Evolutionary conservation across 75 land plant species (phyloP), one percentile per base, ranked within the genome.

Genomic region (Picea glauca): DNA sequence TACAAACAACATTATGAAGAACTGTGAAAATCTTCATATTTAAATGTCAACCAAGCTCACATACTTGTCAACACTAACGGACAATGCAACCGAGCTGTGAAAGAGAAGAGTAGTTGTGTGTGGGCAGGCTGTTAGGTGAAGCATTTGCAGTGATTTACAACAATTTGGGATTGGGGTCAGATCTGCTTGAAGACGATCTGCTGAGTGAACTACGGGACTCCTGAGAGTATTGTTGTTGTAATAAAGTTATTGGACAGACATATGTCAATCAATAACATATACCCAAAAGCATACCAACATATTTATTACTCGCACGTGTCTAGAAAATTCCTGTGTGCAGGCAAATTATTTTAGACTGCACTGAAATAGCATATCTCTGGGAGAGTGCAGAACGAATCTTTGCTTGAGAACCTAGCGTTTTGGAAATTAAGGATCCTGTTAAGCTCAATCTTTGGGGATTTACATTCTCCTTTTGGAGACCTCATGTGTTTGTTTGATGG

Each of bases 271-370:
- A 78, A 74, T 61, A 78, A 78, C 58, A 75, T 87, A 46, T 83
- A 81, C 66, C 84, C 81, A 38, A 87, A 87, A 87, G 88, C 81
- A 30, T 93, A 4, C 84, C 94, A 58, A 90, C 90, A 74, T 88
- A 94, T 78, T 90, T 97, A 61, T 74, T 97, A 62, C n/a, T n/a
- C n/a, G n/a, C 99, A 46, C 93, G 99, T 80, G 98, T 98, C n/a
- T n/a, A n/a, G 98, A 94, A 93, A 79, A 98, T 98, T 75, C 99
- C 99, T 35, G 93, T 95, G 23, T 90, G 88, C 26, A 82, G 99
- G 62, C 98, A 94, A 74, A 93, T 97, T 81, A 93, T 97, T 85
- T 81, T 97, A 78, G 99, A 97, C 77, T 90, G 91, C 84, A 94
- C 88, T 86, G 99, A 94, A 74, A 87, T 97, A 77, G 91, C 91